phyloP scores from a whole-genome alignment of 1,284 basidiomycete genomes.

The Ustilago vetiveriae region DNA sequence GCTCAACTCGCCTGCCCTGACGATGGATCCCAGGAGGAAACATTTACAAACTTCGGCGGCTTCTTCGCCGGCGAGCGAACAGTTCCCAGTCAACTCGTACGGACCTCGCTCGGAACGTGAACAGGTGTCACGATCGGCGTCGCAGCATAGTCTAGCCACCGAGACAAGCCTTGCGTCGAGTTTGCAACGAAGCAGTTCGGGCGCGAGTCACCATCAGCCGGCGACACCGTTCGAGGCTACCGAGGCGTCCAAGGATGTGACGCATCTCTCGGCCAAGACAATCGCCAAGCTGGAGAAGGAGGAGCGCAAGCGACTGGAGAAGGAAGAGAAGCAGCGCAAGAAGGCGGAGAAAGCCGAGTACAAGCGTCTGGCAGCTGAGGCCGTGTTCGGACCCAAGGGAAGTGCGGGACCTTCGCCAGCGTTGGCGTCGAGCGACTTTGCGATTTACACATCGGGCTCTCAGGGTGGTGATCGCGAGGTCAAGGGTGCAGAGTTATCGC shows the following conservation, averaged over 20 bases:
- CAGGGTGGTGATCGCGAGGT: neutral
- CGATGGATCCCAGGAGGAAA: constrained; percentile 27
- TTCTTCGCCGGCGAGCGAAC: constrained; percentile 32
- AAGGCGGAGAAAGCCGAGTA: constrained; percentile 49
- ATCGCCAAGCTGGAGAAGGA: constrained; percentile 44
- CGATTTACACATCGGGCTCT: constrained; percentile 25
- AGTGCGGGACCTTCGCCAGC: constrained; percentile 25
- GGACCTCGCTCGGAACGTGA: constrained; percentile 35
- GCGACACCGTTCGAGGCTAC: constrained; percentile 27
- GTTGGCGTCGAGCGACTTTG: constrained; percentile 38
- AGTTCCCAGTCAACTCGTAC: constrained; percentile 43
- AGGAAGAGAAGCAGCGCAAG: constrained; percentile 43
- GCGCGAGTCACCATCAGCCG: constrained; percentile 1
- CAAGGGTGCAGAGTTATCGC: constrained; percentile 6
- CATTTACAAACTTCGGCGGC: constrained; percentile 17
- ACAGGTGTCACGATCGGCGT: constrained; percentile 23
- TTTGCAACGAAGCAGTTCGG: constrained; percentile 26
- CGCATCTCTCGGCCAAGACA: constrained; percentile 36
- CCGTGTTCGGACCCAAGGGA: constrained; percentile 50
- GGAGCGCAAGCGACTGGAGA: constrained; percentile 37
- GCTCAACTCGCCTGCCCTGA: constrained; percentile 34
- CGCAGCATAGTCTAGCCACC: constrained; percentile 29
- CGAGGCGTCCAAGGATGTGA: constrained; percentile 29
- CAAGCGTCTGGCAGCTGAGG: constrained; percentile 43
- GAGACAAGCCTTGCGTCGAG: constrained; percentile 14